Evolutionary conservation across 306 rosid species (phyloP), one percentile per base, ranked within the genome.

Genomic region (Heteromeles arbutifolia): DNA sequence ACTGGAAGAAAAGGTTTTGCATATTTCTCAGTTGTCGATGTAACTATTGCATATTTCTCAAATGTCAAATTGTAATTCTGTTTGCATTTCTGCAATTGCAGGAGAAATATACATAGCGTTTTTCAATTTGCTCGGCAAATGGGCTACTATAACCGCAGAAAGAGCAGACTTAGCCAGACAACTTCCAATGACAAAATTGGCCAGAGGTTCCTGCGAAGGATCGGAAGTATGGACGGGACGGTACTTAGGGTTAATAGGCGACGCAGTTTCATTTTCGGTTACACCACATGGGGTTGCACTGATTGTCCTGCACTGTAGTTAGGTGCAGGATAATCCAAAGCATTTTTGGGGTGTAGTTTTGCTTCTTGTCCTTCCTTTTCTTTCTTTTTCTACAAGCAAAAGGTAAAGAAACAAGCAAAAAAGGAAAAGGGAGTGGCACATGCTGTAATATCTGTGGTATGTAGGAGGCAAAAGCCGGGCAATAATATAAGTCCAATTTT

Each of bases 41-140:
- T 5, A 48, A 48, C 54, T 5, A 5, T 4, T 48, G 24, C 59
- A n/a, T 64, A 29, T 45, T 11, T 50, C 57, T 72, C 73, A 73
- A 65, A 5, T 48, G 54, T 48, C 21, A 48, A 41, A 48, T 58
- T 73, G 65, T 28, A 18, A 29, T 25, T 22, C 4, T 41, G 9
- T 4, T 28, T 41, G 48, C 22, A 5, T 65, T 32, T 80, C 56
- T 59, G 68, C 18, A 17, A 73, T 41, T 25, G 4, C 77, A 89
- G 97, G 96, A 78, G 89, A 92, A 82, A n/a, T 90, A 24, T 90
- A 90, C 75, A 65, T 92, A 25, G 90, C 93, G 12, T 88, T 92
- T 80, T 92, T 92, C 90, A 92, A 92, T 82, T 81, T 92, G 77
- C 81, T 73, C 86, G 62, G 81, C 67, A 81, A 81, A 6, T 14